These are phyloP conservation scores for Boechera stricta DNA, from an alignment of 345 rosid species.

Conservation along the genomic window DNA sequence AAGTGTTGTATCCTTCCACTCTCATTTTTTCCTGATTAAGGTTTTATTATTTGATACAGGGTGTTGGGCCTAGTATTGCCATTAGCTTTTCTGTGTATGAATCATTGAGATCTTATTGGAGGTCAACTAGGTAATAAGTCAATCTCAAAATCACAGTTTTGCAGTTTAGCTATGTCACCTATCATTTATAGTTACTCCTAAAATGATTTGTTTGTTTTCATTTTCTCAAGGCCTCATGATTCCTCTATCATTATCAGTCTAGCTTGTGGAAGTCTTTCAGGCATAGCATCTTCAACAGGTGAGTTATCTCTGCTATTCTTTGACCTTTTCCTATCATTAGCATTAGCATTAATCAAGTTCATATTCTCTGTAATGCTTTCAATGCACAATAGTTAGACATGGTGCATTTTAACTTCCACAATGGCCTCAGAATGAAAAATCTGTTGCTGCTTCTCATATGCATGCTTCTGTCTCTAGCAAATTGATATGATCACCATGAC, in stretches of 20 bases:
- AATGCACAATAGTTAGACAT: constrained; percentile 68
- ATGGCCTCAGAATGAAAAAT: background rate
- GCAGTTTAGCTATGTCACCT: background rate
- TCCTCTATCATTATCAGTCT: constrained; percentile 70
- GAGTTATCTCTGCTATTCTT: constrained; percentile 41
- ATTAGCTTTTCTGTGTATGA: constrained; percentile 91
- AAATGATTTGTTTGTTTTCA: background rate
- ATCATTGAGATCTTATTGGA: constrained; percentile 83
- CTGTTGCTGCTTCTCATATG: background rate
- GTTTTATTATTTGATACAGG: constrained; percentile 50
- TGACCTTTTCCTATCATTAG: constrained; percentile 1
- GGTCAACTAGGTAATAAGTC: constrained; percentile 61
- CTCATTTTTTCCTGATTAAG: background rate
- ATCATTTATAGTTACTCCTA: background rate
- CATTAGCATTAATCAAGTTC: background rate
- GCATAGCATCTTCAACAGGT: constrained; percentile 98
- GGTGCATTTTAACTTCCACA: constrained; percentile 40
- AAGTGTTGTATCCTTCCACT: constrained; percentile 15
- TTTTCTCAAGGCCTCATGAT: constrained; percentile 71
- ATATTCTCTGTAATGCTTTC: constrained; percentile 57
- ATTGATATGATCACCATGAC: background rate
- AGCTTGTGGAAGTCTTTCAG: constrained; percentile 96
- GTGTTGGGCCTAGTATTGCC: constrained; percentile 94
- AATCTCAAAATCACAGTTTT: background rate
- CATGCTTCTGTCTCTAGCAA: constrained; percentile 19